Evolutionary conservation across 2,329 filamentous ascomycete species (phyloP), one percentile per base, ranked within the genome.

Genomic region (Hypocrella siamensis): DNA sequence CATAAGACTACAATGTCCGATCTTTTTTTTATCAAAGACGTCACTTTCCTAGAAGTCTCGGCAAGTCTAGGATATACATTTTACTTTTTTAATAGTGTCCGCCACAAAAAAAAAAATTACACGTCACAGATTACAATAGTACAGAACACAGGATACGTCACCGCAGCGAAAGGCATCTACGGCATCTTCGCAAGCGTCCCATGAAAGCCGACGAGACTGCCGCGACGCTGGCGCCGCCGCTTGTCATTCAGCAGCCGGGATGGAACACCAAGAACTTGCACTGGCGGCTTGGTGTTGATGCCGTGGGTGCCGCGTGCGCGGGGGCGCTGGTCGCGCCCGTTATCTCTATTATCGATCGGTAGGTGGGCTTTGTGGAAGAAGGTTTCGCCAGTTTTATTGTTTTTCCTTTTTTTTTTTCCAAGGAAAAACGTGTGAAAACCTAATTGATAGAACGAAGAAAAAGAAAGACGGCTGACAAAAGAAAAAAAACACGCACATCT

Each of bases 261-360:
- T 88, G 81, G 79, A 92, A 92, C 52, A 86, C 81, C 17, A 69
- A 72, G 40, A 77, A 81, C 42, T 54, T 93, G 34, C 68, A 67
- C 11, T 52, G 67, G 41, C 68, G 84, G 32, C 48, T 92, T 10
- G 70, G 64, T 27, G 69, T 74, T 12, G 84, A 93, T 58, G 54
- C 70, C 16, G 53, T 69, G 28, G 76, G 78, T 45, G 85, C 83
- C 2, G 66, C 70, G 2, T 67, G 70, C 28, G 82, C 85, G 9
- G 83, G 79, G 2, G 69, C 67, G 6, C 59, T 90, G 38, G 79
- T 93, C 30, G 83, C 85, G 33, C 85, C 86, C 2, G 51, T 92
- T 25, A 88, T 93, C 40, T 80, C 79, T 24, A 78, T 90, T 41
- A 90, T 94, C 54, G 85, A 93, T 54, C 74, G 79, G 80, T 86